Percentiles rank a stretch among this genome's conserved stretches.
Conservation (phyloP, 2,329 filamentous ascomycete species). For the Pyrenochaeta sp. region DNA sequence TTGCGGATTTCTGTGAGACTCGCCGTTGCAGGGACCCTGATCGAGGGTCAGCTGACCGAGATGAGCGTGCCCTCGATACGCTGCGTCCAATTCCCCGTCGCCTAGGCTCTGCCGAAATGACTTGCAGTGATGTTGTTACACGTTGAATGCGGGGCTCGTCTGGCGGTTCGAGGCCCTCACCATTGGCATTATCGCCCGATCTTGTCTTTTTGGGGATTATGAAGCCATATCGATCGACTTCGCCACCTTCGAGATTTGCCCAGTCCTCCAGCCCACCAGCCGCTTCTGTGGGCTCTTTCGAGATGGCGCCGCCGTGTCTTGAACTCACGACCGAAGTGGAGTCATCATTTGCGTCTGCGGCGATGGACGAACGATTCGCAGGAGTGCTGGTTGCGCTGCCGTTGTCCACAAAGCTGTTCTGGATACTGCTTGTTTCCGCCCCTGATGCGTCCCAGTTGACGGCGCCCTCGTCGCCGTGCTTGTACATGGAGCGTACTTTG, state of each 20-base stretch:
- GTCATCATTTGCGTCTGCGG: constrained; percentile 40
- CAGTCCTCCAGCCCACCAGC: constrained; percentile 73
- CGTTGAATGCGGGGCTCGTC: constrained; percentile 59
- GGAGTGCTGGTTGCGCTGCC: constrained; percentile 32
- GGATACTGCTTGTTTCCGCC: constrained; percentile 27
- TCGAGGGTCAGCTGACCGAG: constrained; percentile 48
- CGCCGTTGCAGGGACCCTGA: constrained; percentile 50
- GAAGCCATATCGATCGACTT: constrained; percentile 73
- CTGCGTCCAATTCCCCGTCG: constrained; percentile 61
- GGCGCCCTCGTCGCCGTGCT: constrained; percentile 66
- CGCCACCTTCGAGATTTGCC: constrained; percentile 65
- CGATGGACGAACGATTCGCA: constrained; percentile 38
- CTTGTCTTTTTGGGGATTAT: constrained; percentile 58
- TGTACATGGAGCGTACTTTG: constrained; percentile 71
- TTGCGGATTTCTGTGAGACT: constrained; percentile 54
- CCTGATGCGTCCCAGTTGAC: constrained; percentile 51
- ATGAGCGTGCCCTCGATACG: constrained; percentile 57
- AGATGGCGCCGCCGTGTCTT: constrained; percentile 43
- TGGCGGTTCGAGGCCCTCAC: constrained; percentile 37
- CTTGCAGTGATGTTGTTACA: constrained; percentile 66
- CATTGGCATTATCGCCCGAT: constrained; percentile 41
- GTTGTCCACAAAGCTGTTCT: constrained; percentile 34
- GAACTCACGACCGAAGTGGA: constrained; percentile 40
- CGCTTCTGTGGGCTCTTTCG: constrained; percentile 63
- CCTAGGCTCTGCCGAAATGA: constrained; percentile 65